Evolutionary conservation across 2,329 filamentous ascomycete genomes (phyloP).

Genomic region (Plenodomus lindquistii): DNA sequence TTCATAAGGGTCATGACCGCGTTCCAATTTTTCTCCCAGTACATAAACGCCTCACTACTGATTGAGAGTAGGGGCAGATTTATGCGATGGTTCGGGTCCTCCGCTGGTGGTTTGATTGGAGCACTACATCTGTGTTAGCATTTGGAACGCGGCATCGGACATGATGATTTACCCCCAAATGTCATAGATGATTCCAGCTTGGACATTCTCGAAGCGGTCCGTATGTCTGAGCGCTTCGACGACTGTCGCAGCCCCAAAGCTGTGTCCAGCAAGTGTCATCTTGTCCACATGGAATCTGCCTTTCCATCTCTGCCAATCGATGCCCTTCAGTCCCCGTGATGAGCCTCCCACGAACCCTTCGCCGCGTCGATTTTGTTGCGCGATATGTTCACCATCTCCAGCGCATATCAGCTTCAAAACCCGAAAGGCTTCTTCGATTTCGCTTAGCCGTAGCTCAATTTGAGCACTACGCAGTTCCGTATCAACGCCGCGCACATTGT

Average conservation of each 20-base stretch:
- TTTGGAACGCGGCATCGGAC: neutral
- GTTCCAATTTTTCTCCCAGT: constrained; percentile 68
- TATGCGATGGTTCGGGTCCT: constrained; percentile 52
- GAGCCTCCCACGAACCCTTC: constrained; percentile 64
- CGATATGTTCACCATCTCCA: constrained; percentile 58
- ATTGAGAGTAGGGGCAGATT: constrained; percentile 64
- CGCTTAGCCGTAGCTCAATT: constrained; percentile 64
- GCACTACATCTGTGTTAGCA: constrained; percentile 44
- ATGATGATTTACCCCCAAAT: constrained; percentile 56
- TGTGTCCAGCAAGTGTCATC: constrained; percentile 67
- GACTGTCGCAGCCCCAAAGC: constrained; percentile 68
- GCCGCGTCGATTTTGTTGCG: constrained; percentile 57
- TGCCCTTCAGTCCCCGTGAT: constrained; percentile 60
- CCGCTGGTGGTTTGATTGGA: constrained; percentile 47
- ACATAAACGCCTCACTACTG: constrained; percentile 71
- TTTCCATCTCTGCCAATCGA: constrained; percentile 62
- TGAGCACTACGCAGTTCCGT: constrained; percentile 63
- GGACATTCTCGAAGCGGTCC: constrained; percentile 60
- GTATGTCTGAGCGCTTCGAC: constrained; percentile 62
- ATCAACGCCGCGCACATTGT: constrained; percentile 65
- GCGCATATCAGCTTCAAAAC: constrained; percentile 60
- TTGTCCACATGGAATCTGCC: constrained; percentile 59
- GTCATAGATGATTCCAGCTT: constrained; percentile 68
- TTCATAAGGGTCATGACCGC: constrained; percentile 60
- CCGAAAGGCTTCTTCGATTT: constrained; percentile 66